Base-by-base conservation (phyloP, 495 filamentous ascomycete species). In the Hyaloscypha hepaticicola region DNA sequence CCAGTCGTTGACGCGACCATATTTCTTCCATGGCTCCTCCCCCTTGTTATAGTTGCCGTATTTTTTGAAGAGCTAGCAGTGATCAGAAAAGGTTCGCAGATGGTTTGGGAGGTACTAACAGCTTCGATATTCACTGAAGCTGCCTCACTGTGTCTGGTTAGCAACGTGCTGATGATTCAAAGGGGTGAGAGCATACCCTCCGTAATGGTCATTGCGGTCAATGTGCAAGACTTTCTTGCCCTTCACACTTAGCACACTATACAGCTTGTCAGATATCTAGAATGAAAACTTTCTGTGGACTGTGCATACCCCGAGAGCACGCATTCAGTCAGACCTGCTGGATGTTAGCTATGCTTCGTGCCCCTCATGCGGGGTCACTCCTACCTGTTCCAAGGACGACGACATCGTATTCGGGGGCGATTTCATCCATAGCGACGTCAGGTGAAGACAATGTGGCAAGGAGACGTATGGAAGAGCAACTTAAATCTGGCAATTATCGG, bases 141-240 rank as follows among this genome's bases (percentile, higher is more conserved):
- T 55, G 93, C 88, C 79, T 97, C 93, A 67, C 92, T 96, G 71
- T 70, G 58, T 53, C 27, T 56, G 29, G 62, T 72, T 38, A 72
- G 68, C 58, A 52, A 24, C 21, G 26, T 28, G n/a, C 12, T 14
- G n/a, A 61, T 56, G 57, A 50, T 53, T 48, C 57, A 55, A 52
- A 53, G 48, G 33, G 58, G 85, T 50, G 28, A 22, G 12, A 60
- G 57, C 90, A 67, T 77, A 96, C 93, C 92, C 96, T 84, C 95
- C 95, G 77, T 99, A 99, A 80, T 98, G 93, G 74, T 97, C 93
- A 77, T 98, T 98, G 77, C 95, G 89, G 79, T 99, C 95, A 74
- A 99, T 97, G 81, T 99, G 96, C 64, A 99, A 84, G 63, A 99
- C 96, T 81, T 97, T 98, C 83, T 96, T 95, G 66, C 95, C 95